Evolutionary conservation across 768 basidiomycete species (phyloP).

Genomic region (Pleurotus eryngii): DNA sequence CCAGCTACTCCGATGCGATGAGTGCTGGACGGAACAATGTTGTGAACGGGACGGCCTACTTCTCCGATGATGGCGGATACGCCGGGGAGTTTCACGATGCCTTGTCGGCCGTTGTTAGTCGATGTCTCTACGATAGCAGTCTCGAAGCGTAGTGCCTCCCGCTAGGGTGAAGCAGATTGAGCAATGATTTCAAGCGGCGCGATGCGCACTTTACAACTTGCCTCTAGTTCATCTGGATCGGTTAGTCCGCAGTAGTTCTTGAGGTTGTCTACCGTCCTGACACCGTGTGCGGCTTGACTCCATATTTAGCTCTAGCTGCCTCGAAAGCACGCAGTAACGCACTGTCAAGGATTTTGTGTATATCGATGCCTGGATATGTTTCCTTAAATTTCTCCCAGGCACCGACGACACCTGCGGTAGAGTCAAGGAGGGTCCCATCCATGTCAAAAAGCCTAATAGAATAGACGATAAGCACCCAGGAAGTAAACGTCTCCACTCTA

Average conservation of each 20-base stretch:
- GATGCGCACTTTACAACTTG: conserved; percentile 23
- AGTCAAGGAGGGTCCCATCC: conserved; percentile 83
- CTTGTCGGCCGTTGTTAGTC: conserved; percentile 45
- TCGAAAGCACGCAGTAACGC: conserved; percentile 15
- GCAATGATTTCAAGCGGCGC: conserved; percentile 5
- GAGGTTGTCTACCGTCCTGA: conserved; percentile 82
- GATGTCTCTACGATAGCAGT: conserved; percentile 68
- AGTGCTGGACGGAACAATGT: too few relatives aligned
- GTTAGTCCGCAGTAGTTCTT: conserved; percentile 65
- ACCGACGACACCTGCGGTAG: conserved; percentile 75
- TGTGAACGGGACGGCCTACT: conserved; percentile 29
- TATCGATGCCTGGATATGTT: conserved; percentile 64
- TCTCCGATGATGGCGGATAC: conserved; percentile 55
- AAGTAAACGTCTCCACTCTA: too few relatives aligned
- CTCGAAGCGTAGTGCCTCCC: conserved; percentile 78
- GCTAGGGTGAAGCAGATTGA: conserved; percentile 30
- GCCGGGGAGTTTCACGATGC: conserved; percentile 75
- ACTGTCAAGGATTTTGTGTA: conserved; percentile 62
- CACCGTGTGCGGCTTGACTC: conserved; percentile 67
- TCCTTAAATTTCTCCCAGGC: conserved; percentile 80
- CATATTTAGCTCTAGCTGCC: neutral
- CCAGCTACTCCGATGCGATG: conserved; percentile 27
- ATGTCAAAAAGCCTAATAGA: conserved; percentile 67
- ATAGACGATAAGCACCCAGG: too few relatives aligned
- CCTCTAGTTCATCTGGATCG: conserved; percentile 68